These are phyloP conservation scores for Stromatinia cepivora DNA, from an alignment of 2,329 filamentous ascomycete species.

Conservation along the genomic window DNA sequence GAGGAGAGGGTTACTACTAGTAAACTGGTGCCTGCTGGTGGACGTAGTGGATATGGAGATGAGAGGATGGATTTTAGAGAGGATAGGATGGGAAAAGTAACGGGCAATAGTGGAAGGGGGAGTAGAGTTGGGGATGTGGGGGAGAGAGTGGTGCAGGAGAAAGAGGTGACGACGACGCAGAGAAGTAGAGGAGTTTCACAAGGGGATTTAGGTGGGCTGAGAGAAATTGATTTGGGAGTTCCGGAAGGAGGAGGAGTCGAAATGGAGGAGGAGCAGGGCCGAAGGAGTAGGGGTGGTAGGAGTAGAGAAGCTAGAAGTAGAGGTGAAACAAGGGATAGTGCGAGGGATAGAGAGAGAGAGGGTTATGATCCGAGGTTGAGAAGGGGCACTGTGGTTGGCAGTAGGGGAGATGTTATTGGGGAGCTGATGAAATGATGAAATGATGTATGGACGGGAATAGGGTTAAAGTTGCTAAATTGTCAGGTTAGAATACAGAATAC, in stretches of 20 bases:
- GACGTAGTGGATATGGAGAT: slow-evolving; percentile 25
- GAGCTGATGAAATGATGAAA: neutral
- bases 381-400: slow-evolving; percentile 8
- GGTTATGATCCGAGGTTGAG: slow-evolving; percentile 19
- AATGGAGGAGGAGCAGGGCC: slow-evolving; percentile 12
- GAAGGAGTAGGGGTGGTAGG: neutral
- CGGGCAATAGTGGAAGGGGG: neutral
- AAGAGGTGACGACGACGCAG: slow-evolving; percentile 4
- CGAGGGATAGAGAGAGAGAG: neutral
- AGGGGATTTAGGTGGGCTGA: slow-evolving; percentile 31
- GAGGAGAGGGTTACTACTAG: slow-evolving; percentile 26
- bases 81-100: neutral
- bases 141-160: slow-evolving; percentile 1
- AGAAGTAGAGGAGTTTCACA: slow-evolving; percentile 25
- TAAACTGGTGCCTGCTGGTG: slow-evolving; percentile 21
- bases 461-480: neutral
- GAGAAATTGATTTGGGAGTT: slow-evolving; percentile 29
- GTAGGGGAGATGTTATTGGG: neutral
- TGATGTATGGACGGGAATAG: neutral
- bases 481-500: neutral
- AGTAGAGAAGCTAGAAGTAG: neutral
- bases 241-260: slow-evolving; percentile 28
- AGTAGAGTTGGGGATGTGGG: neutral
- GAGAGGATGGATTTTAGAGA: slow-evolving; percentile 19
- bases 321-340: neutral